These are phyloP conservation scores for Colletotrichum lupini DNA, from an alignment of 2,329 filamentous ascomycete species.

Conservation along the genomic window DNA sequence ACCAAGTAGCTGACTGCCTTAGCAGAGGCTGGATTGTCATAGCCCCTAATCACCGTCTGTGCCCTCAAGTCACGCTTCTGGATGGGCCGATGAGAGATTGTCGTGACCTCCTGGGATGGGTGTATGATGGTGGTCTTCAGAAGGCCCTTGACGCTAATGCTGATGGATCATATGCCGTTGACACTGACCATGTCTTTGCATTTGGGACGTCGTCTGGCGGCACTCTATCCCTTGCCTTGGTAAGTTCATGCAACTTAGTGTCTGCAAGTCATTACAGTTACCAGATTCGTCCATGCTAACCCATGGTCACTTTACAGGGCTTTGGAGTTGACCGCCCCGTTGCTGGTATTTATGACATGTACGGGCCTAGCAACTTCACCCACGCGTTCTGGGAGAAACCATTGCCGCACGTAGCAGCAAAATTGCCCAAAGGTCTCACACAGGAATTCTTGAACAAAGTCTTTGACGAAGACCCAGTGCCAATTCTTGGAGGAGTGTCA, in stretches of 20 bases:
- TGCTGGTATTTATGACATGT: conserved; percentile 53
- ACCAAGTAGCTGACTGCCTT: conserved; percentile 51
- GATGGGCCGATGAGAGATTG: conserved; percentile 47
- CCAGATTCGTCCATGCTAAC: neutral
- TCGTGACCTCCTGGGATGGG: conserved; percentile 48
- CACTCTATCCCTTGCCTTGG: conserved; percentile 47
- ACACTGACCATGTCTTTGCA: conserved; percentile 45
- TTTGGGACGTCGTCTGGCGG: conserved; percentile 52
- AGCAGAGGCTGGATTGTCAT: conserved; percentile 51
- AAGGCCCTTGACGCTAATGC: conserved; percentile 33
- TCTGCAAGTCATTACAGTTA: neutral
- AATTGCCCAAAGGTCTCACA: conserved; percentile 40
- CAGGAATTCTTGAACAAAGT: conserved; percentile 47
- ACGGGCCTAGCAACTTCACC: conserved; percentile 52
- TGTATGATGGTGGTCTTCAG: conserved; percentile 44
- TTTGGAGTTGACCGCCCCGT: conserved; percentile 48
- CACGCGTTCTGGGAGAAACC: conserved; percentile 49
- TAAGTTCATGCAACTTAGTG: conserved; percentile 37
- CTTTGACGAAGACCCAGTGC: conserved; percentile 49
- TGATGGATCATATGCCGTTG: conserved; percentile 34
- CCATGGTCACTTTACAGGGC: conserved; percentile 40
- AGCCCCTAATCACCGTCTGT: conserved; percentile 46
- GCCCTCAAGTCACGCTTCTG: conserved; percentile 45
- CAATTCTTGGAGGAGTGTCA: conserved; percentile 51
- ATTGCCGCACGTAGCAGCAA: conserved; percentile 44